These are phyloP conservation scores for Hamigera avellanea DNA, from an alignment of 495 filamentous ascomycete genomes.

Conservation along the genomic window DNA sequence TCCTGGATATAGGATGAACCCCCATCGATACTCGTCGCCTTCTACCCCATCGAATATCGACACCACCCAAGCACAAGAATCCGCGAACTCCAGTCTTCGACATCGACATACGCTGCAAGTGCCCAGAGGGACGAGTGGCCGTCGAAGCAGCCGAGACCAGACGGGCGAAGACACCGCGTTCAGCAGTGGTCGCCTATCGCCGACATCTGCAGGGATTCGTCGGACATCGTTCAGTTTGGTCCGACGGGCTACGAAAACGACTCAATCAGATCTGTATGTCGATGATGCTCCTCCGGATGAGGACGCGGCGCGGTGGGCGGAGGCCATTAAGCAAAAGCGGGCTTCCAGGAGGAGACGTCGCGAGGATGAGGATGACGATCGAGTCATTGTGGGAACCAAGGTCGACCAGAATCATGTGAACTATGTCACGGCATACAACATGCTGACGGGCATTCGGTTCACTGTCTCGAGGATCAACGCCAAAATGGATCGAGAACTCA, in stretches of 20 bases:
- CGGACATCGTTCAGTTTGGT: slow-evolving; percentile 74
- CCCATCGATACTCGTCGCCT: slow-evolving; percentile 68
- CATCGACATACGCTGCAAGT: slow-evolving; percentile 91
- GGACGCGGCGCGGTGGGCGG: slow-evolving; percentile 84
- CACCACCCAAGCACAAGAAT: slow-evolving; percentile 28
- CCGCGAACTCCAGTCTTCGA: slow-evolving; percentile 41
- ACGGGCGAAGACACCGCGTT: slow-evolving; percentile 51
- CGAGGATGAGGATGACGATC: slow-evolving; percentile 88
- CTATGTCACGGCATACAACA: slow-evolving; percentile 98
- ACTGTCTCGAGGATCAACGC: slow-evolving; percentile 93
- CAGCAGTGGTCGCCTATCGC: slow-evolving; percentile 76
- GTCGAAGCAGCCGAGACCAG: slow-evolving; percentile 43
- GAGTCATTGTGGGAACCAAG: slow-evolving; percentile 92
- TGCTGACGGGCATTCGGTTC: slow-evolving; percentile 98
- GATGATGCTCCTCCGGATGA: slow-evolving; percentile 82
- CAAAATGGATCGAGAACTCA: slow-evolving; percentile 82
- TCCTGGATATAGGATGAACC: slow-evolving; percentile 24
- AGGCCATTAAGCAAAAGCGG: slow-evolving; percentile 80
- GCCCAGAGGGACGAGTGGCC: slow-evolving; percentile 42
- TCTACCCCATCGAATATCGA: slow-evolving; percentile 42
- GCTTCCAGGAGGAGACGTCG: slow-evolving; percentile 69
- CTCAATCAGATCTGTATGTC: slow-evolving; percentile 68
- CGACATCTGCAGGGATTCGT: slow-evolving; percentile 50
- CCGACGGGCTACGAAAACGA: slow-evolving; percentile 69
- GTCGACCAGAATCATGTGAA: slow-evolving; percentile 97